These are phyloP conservation scores for Talaromyces proteolyticus DNA, from an alignment of 495 filamentous ascomycete genomes.

Conservation along the genomic window DNA sequence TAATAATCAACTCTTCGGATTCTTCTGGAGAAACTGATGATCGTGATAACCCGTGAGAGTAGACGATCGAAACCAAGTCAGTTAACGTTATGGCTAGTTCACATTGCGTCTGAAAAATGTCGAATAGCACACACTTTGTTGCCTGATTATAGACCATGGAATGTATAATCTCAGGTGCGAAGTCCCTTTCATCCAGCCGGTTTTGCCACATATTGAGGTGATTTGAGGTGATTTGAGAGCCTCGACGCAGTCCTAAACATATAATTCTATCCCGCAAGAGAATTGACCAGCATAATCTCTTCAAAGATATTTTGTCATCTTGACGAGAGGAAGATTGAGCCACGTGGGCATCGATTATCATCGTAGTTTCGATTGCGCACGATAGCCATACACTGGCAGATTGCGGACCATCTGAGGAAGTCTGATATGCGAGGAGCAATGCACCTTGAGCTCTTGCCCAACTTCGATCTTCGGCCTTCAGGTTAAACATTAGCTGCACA, in stretches of 20 bases:
- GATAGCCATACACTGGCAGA: conserved; percentile 39
- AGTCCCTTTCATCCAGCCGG: conserved; percentile 27
- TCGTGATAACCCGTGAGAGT: too few relatives aligned
- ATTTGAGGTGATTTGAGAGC: conserved; percentile 35
- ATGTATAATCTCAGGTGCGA: conserved; percentile 30
- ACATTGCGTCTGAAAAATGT: too few relatives aligned
- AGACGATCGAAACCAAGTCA: too few relatives aligned
- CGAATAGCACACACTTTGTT: conserved; percentile 33
- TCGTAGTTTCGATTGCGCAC: conserved; percentile 39
- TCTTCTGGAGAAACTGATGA: too few relatives aligned
- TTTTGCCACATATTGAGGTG: conserved; percentile 26
- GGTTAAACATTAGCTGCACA: conserved; percentile 19
- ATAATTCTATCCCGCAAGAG: conserved; percentile 43
- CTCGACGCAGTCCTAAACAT: conserved; percentile 40
- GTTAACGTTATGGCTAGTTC: too few relatives aligned
- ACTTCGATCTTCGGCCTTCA: conserved; percentile 19
- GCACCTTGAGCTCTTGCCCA: conserved; percentile 35
- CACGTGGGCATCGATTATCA: conserved; percentile 28
- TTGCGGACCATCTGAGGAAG: conserved; percentile 25
- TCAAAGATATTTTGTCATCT: conserved; percentile 24
- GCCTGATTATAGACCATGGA: conserved; percentile 36
- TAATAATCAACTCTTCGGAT: too few relatives aligned
- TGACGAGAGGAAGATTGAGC: background rate
- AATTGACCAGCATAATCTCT: conserved; percentile 45
- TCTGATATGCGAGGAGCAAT: conserved; percentile 33